A percentile compares a stretch with the other conserved stretches of the same genome.
Evolutionary conservation across 2,329 filamentous ascomycete genomes (phyloP).

Genomic region (Coniosporium tulheliwenetii): DNA sequence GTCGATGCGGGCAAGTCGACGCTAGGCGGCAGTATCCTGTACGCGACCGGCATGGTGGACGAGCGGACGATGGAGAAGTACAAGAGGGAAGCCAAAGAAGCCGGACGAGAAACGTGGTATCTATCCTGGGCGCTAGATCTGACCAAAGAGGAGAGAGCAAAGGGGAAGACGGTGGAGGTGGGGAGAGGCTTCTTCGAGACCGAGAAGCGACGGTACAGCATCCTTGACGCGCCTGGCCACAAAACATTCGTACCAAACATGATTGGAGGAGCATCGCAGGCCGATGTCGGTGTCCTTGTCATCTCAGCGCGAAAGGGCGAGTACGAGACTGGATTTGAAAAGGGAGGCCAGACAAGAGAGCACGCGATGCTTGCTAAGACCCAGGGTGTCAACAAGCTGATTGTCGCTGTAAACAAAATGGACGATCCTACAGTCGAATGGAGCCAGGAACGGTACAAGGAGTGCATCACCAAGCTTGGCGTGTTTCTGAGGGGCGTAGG

Average conservation of each 20-base stretch:
- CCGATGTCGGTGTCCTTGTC: constrained; percentile 86
- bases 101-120: constrained; percentile 96
- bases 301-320: constrained; percentile 95
- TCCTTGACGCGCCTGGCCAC: constrained; percentile 91
- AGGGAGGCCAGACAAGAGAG: constrained; percentile 91
- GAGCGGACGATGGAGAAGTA: constrained; percentile 97
- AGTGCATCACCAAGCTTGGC: constrained; percentile 78
- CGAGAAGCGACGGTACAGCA: constrained; percentile 88
- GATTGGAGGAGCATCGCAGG: constrained; percentile 66
- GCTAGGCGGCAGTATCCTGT: constrained; percentile 82
- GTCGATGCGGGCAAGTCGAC: constrained; percentile 98
- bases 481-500: constrained; percentile 84
- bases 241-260: constrained; percentile 97
- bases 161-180: constrained; percentile 97
- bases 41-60: constrained; percentile 96
- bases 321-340: constrained; percentile 96
- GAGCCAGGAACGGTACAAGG: constrained; percentile 83
- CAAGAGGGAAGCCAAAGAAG: constrained; percentile 89
- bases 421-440: constrained; percentile 93
- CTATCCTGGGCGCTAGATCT: constrained; percentile 95
- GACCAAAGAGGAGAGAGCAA: constrained; percentile 87
- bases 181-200: constrained; percentile 94
- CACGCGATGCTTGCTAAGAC: constrained; percentile 97
- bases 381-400: constrained; percentile 90
- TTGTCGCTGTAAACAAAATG: constrained; percentile 98